Base-by-base conservation (phyloP, 768 basidiomycete genomes). In the Russula ochroleuca region DNA sequence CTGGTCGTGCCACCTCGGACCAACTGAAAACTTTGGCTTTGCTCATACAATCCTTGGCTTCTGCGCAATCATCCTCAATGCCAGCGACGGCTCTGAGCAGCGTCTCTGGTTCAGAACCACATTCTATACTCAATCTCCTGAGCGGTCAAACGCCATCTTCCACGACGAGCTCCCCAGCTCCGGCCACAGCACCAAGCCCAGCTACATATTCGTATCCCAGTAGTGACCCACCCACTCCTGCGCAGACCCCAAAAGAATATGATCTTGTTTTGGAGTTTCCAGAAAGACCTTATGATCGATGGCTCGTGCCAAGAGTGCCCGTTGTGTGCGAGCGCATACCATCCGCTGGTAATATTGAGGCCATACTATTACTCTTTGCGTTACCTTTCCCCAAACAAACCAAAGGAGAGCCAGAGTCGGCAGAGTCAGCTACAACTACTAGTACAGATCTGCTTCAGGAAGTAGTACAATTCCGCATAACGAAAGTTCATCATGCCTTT, bases 261-360 rank as follows among this genome's bases (percentile, higher is more conserved):
- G 90, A 92, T 70, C 70, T 92, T 1, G 82, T 91, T 25, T 70
- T 92, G 57, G 87, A 89, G 69, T 91, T 89, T 67, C 75, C 79
- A 55, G 90, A 91, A 69, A 74, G 76, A 5, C 78, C 83, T 3
- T 76, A 77, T 48, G 87, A 89, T 52, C 81, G 85, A n/a, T 86
- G 83, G 82, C 68, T 87, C 7, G 77, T 92, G 59, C 88, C 90
- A 57, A 82, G 87, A 37, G 83, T 82, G 23, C 76, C 79, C 6
- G 79, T 80, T 9, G 73, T 79, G 35, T 84, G 78, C 64, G 81
- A 87, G 65, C 76, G 79, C 62, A 66, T 63, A 49, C 71, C 40
- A 66, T 68, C 56, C 10, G 14, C 11, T 11, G 68, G 60, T 15
- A 38, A 56, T 52, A 43, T 63, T 23, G 59, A 59, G 35, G 75